phyloP scores from a whole-genome alignment of 2,329 filamentous ascomycete genomes.

The Beauveria rudraprayagi region DNA sequence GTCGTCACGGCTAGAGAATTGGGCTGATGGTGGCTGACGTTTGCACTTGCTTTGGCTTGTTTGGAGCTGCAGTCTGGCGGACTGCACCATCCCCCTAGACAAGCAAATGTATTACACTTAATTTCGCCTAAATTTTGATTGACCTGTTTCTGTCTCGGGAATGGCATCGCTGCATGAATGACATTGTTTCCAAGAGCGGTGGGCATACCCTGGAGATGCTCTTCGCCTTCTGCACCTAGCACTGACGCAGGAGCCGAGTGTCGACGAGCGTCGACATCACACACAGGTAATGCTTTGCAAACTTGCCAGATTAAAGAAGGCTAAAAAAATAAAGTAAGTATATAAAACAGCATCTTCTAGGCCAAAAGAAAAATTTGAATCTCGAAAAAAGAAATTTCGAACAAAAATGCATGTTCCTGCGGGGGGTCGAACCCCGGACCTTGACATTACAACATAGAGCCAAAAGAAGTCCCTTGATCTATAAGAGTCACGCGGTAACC shows the following conservation, averaged over 20 bases:
- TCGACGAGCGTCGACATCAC: not conserved
- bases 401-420: conserved; percentile 17
- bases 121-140: not conserved
- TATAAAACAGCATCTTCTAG: not conserved
- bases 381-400: not conserved
- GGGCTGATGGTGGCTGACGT: not conserved
- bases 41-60: not conserved
- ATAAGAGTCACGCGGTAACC: conserved; percentile 24
- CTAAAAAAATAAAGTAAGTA: not conserved
- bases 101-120: not conserved
- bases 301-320: not conserved
- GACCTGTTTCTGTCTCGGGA: not conserved
- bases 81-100: not conserved
- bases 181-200: not conserved
- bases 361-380: not conserved
- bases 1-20: not conserved
- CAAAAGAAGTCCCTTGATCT: conserved; percentile 15
- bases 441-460: conserved; percentile 20
- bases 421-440: conserved; percentile 23
- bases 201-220: not conserved
- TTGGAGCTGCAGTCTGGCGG: not conserved
- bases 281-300: not conserved
- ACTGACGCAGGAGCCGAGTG: not conserved
- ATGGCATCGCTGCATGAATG: conserved; percentile 2
- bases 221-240: not conserved